Base-by-base conservation (phyloP, 2,329 filamentous ascomycete species). In the Fusarium armeniacum region DNA sequence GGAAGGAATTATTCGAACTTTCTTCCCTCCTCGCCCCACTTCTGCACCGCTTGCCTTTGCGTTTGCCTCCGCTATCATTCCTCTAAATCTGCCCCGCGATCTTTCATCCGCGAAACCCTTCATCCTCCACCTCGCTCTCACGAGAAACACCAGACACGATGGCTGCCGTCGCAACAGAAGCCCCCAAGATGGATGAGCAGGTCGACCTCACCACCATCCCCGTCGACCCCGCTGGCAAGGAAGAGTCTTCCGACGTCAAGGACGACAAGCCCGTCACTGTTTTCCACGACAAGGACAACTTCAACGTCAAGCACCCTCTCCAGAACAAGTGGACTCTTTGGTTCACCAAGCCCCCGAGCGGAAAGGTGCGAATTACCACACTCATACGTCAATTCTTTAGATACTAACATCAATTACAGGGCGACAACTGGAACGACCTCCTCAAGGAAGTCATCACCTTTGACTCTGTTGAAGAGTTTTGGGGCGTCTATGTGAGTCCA, bases 401-500 rank as follows among this genome's bases (percentile, higher is more conserved):
- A 40, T 40, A n/a, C 63, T 75, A 46, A 72, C 57, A 33, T 55
- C 67, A 70, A 10, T 30, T n/a, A 61, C 44, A 97, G 93, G 94
- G 93, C 72, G 94, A 98, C 82, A 98, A 98, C 87, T 99, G 97
- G 96, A 97, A 97, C 74, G 96, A 99, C 80, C 85, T 98, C 68
- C 85, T 99, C 69, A 99, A 99, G 85, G 94, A 99, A 82, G 95
- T 99, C 75, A 98, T 99, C 78, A 98, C 93, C 60, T 98, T 99
- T 78, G 93, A 97, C 84, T 97, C 94, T 4, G 96, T 99, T 28
- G 96, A 99, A 84, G 97, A 99, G 82, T 99, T 99, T 83, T 99
- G 96, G 96, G 96, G 96, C 64, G 93, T 99, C 79, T 98, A 98
- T 83, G 97, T 99, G 87, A 80, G 94, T 86, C 40, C 30, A 15